These are phyloP conservation scores for Yamadazyma nakazawae DNA, from an alignment of 805 yeast species.

Conservation along the genomic window DNA sequence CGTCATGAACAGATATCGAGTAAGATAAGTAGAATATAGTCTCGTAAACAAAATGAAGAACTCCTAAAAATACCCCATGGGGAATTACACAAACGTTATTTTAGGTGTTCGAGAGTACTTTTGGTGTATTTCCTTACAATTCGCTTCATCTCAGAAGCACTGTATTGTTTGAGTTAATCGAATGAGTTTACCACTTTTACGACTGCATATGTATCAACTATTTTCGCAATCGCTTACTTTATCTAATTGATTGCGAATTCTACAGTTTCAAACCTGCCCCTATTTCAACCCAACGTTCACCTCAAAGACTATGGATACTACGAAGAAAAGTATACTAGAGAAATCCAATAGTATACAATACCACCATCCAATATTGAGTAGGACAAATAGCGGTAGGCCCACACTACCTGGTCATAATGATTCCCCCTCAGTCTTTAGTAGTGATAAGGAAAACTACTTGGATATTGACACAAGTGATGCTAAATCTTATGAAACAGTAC, in stretches of 20 bases:
- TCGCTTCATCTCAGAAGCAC: too few species aligned
- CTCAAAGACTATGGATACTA: background rate
- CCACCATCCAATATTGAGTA: constrained; percentile 2
- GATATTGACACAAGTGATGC: background rate
- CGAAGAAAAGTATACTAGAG: background rate
- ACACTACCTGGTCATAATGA: background rate
- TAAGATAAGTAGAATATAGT: too few species aligned
- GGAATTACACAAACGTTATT: too few species aligned
- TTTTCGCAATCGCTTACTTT: constrained; percentile 50
- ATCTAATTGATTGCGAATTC: constrained; percentile 4
- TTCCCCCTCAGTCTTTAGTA: background rate
- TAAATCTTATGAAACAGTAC: background rate
- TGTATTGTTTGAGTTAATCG: too few species aligned
- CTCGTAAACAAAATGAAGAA: too few species aligned
- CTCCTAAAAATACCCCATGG: too few species aligned
- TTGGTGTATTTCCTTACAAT: too few species aligned
- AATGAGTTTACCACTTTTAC: too few species aligned
- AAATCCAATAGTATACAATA: constrained; percentile 1
- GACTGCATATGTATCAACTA: constrained; percentile 47
- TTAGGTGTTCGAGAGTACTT: too few species aligned
- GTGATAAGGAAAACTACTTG: constrained; percentile 1
- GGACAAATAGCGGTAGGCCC: background rate
- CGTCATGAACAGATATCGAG: too few species aligned
- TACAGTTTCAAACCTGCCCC: constrained; percentile 1
- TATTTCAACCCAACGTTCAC: background rate